phyloP scores from a whole-genome alignment of 176 grass and related monocot genomes.

The Eleusine coracana region DNA sequence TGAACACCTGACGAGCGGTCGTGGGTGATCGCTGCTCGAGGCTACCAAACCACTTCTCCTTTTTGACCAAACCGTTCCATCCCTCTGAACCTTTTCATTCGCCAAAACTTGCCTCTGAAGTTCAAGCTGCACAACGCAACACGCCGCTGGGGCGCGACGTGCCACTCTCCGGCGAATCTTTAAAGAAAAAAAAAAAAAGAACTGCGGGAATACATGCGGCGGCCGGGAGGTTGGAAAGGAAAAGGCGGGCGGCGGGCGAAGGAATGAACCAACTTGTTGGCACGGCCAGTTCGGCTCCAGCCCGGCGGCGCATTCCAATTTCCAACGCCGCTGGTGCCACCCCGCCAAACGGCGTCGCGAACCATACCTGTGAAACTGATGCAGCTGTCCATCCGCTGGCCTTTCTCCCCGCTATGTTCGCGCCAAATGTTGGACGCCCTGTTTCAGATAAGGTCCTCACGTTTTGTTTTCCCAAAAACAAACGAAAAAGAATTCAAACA shows the following conservation, averaged over 20 bases:
- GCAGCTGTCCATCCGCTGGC: background rate
- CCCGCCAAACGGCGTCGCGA: too few relatives aligned
- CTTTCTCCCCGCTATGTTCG: background rate
- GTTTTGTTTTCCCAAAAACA: background rate
- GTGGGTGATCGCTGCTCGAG: conserved; percentile 10
- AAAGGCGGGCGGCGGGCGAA: background rate
- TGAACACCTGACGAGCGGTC: background rate
- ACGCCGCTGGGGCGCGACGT: background rate
- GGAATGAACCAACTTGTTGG: background rate
- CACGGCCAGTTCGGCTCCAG: conserved; percentile 27
- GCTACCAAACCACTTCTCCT: conserved; percentile 11
- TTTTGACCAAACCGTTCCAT: conserved; percentile 2
- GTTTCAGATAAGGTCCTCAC: background rate
- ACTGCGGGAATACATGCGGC: background rate
- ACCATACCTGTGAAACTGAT: background rate
- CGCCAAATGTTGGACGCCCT: background rate
- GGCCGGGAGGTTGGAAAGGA: background rate
- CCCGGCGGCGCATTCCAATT: background rate
- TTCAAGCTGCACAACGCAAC: background rate
- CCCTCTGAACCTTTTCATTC: too few relatives aligned
- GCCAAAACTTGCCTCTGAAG: background rate
- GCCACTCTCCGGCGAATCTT: background rate
- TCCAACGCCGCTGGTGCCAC: background rate
- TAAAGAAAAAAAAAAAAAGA: background rate
- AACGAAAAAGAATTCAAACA: background rate